Evolutionary conservation across 139 green algal species (phyloP).

Genomic region (Tetratostichococcus sp.): DNA sequence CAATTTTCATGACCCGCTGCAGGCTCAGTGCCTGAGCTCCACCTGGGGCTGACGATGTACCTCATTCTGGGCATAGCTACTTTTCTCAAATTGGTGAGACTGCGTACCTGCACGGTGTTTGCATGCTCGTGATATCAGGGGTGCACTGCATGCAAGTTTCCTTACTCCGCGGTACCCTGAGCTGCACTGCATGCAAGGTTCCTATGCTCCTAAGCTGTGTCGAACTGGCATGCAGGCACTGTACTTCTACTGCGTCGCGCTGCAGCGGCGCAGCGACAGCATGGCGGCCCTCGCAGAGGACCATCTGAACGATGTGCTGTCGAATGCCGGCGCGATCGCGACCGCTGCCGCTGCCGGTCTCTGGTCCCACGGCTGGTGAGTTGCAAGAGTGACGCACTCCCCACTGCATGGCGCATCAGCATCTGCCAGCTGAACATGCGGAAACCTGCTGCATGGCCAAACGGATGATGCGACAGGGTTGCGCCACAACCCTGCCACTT

Average conservation of each 20-base stretch:
- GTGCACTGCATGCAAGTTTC: too few relatives aligned
- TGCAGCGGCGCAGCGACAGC: slow-evolving; percentile 4
- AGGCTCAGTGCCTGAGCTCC: slow-evolving; percentile 34
- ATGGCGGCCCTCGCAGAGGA: slow-evolving; percentile 15
- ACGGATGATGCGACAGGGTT: too few relatives aligned
- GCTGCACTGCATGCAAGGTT: too few relatives aligned
- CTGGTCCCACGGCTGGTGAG: slow-evolving; percentile 6
- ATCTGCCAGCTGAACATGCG: too few relatives aligned
- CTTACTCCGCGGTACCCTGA: too few relatives aligned
- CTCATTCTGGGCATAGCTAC: background rate
- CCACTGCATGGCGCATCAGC: too few relatives aligned
- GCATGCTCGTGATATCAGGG: too few relatives aligned
- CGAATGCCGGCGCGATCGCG: slow-evolving; percentile 48
- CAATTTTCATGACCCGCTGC: too few relatives aligned
- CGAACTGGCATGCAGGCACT: slow-evolving; percentile 20
- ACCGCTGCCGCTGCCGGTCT: slow-evolving; percentile 23
- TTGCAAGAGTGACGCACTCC: too few relatives aligned
- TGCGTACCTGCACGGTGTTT: too few relatives aligned
- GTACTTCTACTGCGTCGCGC: slow-evolving; percentile 19
- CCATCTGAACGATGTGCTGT: slow-evolving; percentile 31
- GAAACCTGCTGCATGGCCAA: too few relatives aligned
- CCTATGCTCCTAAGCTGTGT: background rate
- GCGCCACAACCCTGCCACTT: too few relatives aligned
- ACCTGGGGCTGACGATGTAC: slow-evolving; percentile 32
- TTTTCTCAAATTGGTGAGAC: background rate